A percentile compares a stretch with the other conserved stretches of the same genome.
These are phyloP conservation scores for Bjerkandera adusta DNA, from an alignment of 1,284 basidiomycete genomes.

Conservation along the genomic window DNA sequence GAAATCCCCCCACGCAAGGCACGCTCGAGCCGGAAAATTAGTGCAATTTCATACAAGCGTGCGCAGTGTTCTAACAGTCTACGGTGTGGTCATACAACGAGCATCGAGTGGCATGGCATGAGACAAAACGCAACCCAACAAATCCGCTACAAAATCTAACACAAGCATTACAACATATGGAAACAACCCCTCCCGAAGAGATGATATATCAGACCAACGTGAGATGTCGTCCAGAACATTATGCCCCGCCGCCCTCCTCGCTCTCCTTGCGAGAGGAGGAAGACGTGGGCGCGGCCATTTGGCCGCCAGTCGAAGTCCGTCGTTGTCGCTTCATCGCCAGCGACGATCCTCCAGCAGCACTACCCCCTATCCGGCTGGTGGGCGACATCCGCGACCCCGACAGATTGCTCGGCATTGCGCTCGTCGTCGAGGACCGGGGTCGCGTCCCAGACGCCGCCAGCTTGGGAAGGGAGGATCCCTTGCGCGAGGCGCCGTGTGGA, in stretches of 20 bases:
- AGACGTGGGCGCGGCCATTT: slow-evolving; percentile 23
- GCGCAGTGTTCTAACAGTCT: slow-evolving; percentile 16
- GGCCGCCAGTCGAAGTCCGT: slow-evolving; percentile 63
- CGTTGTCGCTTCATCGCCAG: slow-evolving; percentile 75
- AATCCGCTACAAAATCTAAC: slow-evolving; percentile 20
- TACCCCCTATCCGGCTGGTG: slow-evolving; percentile 29
- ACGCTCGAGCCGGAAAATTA: not conserved
- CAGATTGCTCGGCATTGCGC: slow-evolving; percentile 46
- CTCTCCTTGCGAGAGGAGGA: slow-evolving; percentile 34
- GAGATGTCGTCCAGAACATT: slow-evolving; percentile 27
- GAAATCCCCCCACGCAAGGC: not conserved
- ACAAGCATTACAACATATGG: slow-evolving; percentile 13
- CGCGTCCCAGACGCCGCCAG: slow-evolving; percentile 65
- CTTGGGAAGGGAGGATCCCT: slow-evolving; percentile 62
- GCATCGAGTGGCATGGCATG: slow-evolving; percentile 20
- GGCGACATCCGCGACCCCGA: slow-evolving; percentile 40
- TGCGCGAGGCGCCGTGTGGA: slow-evolving; percentile 60
- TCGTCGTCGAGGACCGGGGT: slow-evolving; percentile 63
- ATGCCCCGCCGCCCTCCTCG: slow-evolving; percentile 31
- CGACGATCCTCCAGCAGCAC: slow-evolving; percentile 33
- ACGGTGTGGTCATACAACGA: slow-evolving; percentile 28
- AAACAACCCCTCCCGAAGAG: slow-evolving; percentile 9
- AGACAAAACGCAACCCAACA: slow-evolving; percentile 18
- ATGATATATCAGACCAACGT: slow-evolving; percentile 8
- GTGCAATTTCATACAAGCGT: not conserved